Conservation (phyloP, 2,329 filamentous ascomycete genomes). For the Cercospora zeae-maydis region DNA sequence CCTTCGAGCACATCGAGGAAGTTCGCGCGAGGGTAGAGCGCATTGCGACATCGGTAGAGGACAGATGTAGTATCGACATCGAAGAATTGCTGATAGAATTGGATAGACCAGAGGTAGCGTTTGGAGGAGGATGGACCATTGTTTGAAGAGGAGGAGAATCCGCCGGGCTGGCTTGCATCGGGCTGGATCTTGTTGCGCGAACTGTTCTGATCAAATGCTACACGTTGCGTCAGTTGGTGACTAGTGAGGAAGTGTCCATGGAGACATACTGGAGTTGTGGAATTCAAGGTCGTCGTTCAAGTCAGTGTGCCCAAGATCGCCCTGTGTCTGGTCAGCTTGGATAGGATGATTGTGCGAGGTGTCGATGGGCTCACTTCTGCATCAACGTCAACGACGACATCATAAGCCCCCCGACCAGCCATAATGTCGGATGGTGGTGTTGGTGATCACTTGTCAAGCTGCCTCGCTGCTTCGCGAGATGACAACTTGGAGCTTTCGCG, state of each 20-base stretch:
- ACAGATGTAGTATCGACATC: slow-evolving; percentile 95
- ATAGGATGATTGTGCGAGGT: background rate
- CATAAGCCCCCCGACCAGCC: slow-evolving; percentile 71
- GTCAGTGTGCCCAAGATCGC: slow-evolving; percentile 95
- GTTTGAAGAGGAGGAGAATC: slow-evolving; percentile 30
- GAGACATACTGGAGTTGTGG: slow-evolving; percentile 72
- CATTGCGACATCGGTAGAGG: slow-evolving; percentile 76
- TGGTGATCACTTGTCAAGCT: background rate
- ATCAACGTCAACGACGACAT: slow-evolving; percentile 96
- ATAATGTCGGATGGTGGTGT: slow-evolving; percentile 19
- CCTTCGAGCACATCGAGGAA: slow-evolving; percentile 97
- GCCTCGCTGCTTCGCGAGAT: background rate
- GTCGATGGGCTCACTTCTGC: slow-evolving; percentile 65
- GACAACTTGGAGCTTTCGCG: slow-evolving; percentile 5
- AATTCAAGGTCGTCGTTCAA: slow-evolving; percentile 99
- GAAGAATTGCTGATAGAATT: slow-evolving; percentile 97
- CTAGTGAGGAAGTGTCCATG: background rate
- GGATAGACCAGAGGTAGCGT: slow-evolving; percentile 85
- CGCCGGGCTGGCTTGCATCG: slow-evolving; percentile 31
- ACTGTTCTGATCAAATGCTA: slow-evolving; percentile 37
- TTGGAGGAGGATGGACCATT: slow-evolving; percentile 50
- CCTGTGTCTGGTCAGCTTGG: slow-evolving; percentile 52
- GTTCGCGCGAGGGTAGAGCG: slow-evolving; percentile 87
- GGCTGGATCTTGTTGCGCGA: slow-evolving; percentile 49
- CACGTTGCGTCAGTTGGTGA: slow-evolving; percentile 4